phyloP scores from a whole-genome alignment of 129 eudicot species.

The Saposhnikovia divaricata region DNA sequence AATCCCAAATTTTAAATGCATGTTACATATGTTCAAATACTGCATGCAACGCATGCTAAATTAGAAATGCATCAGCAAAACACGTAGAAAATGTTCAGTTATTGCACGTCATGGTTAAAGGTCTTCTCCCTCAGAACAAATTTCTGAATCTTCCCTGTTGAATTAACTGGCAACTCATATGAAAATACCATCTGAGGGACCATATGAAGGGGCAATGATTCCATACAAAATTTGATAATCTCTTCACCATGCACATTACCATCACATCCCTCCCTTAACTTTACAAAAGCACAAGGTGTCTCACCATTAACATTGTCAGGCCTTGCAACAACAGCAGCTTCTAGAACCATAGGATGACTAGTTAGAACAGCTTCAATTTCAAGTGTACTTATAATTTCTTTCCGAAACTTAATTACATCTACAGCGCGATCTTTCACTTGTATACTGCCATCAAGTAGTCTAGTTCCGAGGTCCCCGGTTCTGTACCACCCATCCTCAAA shows the following conservation, averaged over 20 bases:
- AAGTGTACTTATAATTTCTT: slow-evolving; percentile 43
- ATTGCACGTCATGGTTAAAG: not conserved
- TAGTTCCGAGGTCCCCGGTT: slow-evolving; percentile 50
- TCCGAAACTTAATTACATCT: slow-evolving; percentile 26
- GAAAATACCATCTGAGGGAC: slow-evolving; percentile 30
- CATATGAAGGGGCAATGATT: slow-evolving; percentile 33
- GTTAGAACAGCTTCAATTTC: slow-evolving; percentile 45
- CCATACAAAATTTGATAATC: slow-evolving; percentile 32
- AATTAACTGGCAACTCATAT: slow-evolving; percentile 38
- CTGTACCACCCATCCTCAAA: slow-evolving; percentile 58
- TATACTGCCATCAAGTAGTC: slow-evolving; percentile 35
- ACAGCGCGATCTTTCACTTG: slow-evolving; percentile 41
- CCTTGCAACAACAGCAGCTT: slow-evolving; percentile 58
- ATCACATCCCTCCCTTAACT: slow-evolving; percentile 26
- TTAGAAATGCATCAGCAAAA: not conserved
- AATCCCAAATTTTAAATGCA: too few species aligned
- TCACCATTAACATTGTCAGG: slow-evolving; percentile 31
- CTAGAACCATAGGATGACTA: slow-evolving; percentile 42
- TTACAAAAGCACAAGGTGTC: slow-evolving; percentile 54
- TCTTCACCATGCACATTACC: slow-evolving; percentile 13
- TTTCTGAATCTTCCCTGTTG: slow-evolving; percentile 59
- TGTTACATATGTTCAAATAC: too few species aligned
- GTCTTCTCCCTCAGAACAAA: slow-evolving; percentile 43
- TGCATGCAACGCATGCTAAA: not conserved
- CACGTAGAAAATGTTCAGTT: not conserved